phyloP scores from a whole-genome alignment of 371 early-diverging fungal genomes.

The Nematocida displodere region DNA sequence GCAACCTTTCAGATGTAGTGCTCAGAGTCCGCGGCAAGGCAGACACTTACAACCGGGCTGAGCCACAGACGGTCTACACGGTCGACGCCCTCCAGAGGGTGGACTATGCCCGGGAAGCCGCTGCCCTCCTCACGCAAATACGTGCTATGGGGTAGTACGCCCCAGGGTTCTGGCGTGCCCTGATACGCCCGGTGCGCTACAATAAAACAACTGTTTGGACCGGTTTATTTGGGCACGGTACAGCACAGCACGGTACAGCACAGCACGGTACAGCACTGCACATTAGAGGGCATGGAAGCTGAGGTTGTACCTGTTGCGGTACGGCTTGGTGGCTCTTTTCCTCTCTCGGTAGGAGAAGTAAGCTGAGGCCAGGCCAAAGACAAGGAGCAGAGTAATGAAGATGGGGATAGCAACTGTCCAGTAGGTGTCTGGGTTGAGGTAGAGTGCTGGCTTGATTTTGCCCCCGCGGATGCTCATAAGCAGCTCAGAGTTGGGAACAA shows the following conservation, averaged over 20 bases:
- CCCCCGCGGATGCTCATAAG: constrained; percentile 37
- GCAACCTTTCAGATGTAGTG: neutral
- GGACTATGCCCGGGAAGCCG: constrained; percentile 17
- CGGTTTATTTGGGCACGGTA: too few relatives aligned
- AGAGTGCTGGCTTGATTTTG: constrained; percentile 36
- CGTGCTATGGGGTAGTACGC: too few relatives aligned
- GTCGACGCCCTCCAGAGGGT: neutral
- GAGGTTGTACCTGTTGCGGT: constrained; percentile 31
- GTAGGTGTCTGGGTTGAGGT: constrained; percentile 48
- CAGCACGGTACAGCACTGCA: neutral
- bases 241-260: too few relatives aligned
- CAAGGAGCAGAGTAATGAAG: constrained; percentile 38
- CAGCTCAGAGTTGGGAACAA: constrained; percentile 58
- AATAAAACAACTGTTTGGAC: too few relatives aligned
- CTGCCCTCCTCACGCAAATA: too few relatives aligned
- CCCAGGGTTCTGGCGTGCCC: too few relatives aligned
- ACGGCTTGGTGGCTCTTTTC: constrained; percentile 19
- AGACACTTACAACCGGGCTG: constrained; percentile 10
- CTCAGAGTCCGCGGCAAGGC: constrained; percentile 1
- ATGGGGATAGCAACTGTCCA: constrained; percentile 43
- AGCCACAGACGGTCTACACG: constrained; percentile 9
- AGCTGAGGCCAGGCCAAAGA: constrained; percentile 26
- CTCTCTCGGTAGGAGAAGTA: constrained; percentile 47
- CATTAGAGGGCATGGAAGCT: constrained; percentile 36
- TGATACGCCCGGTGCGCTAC: too few relatives aligned